A percentile compares a stretch with the other conserved stretches of the same genome.
phyloP scores from a whole-genome alignment of 1,139 yeast genomes.

The Pichia sp. region DNA sequence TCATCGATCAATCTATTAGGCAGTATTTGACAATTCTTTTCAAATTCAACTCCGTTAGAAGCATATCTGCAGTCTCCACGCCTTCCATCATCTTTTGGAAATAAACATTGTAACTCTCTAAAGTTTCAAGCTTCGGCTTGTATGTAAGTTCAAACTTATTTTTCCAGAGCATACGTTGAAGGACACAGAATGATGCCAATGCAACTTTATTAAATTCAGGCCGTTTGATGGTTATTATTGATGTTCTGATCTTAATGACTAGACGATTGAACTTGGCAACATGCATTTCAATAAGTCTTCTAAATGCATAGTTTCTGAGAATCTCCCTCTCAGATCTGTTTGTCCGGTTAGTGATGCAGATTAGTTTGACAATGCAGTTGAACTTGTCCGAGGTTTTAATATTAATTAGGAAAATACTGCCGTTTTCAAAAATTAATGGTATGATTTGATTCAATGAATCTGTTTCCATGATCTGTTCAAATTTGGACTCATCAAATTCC shows the following conservation, averaged over 20 bases:
- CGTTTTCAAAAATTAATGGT: constrained; percentile 31
- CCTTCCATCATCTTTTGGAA: constrained; percentile 30
- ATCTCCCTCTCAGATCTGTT: constrained; percentile 27
- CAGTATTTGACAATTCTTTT: constrained; percentile 16
- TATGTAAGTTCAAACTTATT: constrained; percentile 23
- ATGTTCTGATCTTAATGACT: constrained; percentile 24
- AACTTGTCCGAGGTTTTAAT: constrained; percentile 20
- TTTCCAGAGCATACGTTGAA: constrained; percentile 27
- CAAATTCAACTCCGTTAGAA: constrained; percentile 19
- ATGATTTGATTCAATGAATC: constrained; percentile 30
- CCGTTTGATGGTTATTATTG: constrained; percentile 22
- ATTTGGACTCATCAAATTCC: constrained; percentile 31
- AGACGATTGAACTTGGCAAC: constrained; percentile 28
- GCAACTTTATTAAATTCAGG: constrained; percentile 26
- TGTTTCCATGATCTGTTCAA: constrained; percentile 21
- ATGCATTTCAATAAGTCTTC: constrained; percentile 30
- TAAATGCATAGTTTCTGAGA: constrained; percentile 26
- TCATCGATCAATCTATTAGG: constrained; percentile 7
- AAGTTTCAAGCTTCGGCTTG: constrained; percentile 21
- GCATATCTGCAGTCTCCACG: constrained; percentile 18
- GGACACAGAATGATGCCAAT: constrained; percentile 25
- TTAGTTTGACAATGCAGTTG: constrained; percentile 25
- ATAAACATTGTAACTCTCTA: constrained; percentile 28
- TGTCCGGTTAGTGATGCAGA: constrained; percentile 27
- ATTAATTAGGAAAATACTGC: constrained; percentile 28